phyloP scores from a whole-genome alignment of 441 rosid genomes.

The Bruguiera hainesii region DNA sequence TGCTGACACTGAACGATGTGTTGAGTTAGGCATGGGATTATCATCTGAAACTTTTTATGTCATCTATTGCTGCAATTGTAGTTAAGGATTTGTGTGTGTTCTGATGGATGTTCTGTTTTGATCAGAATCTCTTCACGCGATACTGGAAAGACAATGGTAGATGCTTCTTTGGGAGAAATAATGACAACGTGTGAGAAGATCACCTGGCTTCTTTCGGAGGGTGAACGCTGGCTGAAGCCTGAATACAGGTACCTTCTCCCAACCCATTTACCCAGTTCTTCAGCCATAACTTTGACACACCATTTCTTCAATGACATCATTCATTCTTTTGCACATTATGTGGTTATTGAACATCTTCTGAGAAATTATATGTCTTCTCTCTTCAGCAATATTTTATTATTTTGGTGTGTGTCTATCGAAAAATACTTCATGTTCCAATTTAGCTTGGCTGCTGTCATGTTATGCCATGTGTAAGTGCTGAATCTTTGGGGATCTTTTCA shows the following conservation, averaged over 20 bases:
- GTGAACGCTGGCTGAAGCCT: conserved; percentile 96
- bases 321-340: too few species aligned
- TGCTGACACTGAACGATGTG: not conserved
- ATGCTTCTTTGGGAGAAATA: conserved; percentile 97
- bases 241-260: conserved; percentile 55
- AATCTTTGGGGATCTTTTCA: conserved; percentile 22
- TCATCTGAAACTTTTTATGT: not conserved
- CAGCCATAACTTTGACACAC: too few species aligned
- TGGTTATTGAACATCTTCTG: too few species aligned
- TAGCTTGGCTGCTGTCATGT: too few species aligned
- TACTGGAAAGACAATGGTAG: conserved; percentile 99
- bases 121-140: conserved; percentile 92
- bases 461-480: not conserved
- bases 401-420: not conserved
- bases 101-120: conserved; percentile 23
- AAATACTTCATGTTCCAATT: too few species aligned
- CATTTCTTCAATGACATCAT: too few species aligned
- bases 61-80: conserved; percentile 4
- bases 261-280: not conserved
- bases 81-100: conserved; percentile 6
- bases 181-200: conserved; percentile 99
- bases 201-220: conserved; percentile 98
- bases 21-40: not conserved
- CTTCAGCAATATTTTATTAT: not conserved
- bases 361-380: not conserved